Evolutionary conservation across 345 rosid genomes (phyloP).

Genomic region (Raphanus sativus): DNA sequence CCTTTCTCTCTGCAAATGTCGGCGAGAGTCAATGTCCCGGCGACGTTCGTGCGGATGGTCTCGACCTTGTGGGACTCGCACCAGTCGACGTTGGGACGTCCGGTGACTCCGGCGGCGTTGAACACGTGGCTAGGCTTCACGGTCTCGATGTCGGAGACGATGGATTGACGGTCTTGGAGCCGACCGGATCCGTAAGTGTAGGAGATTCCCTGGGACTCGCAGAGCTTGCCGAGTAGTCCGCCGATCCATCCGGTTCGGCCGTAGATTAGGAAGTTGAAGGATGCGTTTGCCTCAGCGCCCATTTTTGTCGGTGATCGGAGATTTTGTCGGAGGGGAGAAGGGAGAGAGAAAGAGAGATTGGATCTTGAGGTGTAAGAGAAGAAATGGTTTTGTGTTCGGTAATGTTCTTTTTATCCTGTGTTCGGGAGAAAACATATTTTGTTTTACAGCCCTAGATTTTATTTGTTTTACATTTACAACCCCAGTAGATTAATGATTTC

Average conservation of each 20-base stretch:
- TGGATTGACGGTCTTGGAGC: conserved; percentile 69
- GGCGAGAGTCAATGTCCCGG: conserved; percentile 82
- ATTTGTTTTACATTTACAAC: background rate
- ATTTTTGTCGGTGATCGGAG: conserved; percentile 36
- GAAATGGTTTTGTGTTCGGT: conserved; percentile 11
- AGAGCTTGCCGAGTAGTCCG: conserved; percentile 74
- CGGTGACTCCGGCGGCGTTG: conserved; percentile 96
- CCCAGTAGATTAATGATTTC: background rate
- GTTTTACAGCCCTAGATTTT: conserved; percentile 11
- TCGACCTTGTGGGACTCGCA: conserved; percentile 92
- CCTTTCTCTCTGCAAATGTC: conserved; percentile 80
- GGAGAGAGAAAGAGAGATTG: background rate
- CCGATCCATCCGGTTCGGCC: conserved; percentile 97
- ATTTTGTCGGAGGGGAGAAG: background rate
- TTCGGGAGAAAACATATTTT: background rate
- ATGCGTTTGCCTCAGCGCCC: conserved; percentile 61
- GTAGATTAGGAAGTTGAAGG: conserved; percentile 77
- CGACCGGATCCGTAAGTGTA: conserved; percentile 80
- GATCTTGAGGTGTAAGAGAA: conserved; percentile 14
- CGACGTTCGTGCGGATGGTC: conserved; percentile 84
- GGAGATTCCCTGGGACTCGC: conserved; percentile 60
- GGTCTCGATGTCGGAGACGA: conserved; percentile 60
- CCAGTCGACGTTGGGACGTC: conserved; percentile 94
- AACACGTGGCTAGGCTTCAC: conserved; percentile 77
- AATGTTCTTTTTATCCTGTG: conserved; percentile 30